Evolutionary conservation across 2,329 filamentous ascomycete genomes (phyloP).

Genomic region (Alternaria brassicicola): DNA sequence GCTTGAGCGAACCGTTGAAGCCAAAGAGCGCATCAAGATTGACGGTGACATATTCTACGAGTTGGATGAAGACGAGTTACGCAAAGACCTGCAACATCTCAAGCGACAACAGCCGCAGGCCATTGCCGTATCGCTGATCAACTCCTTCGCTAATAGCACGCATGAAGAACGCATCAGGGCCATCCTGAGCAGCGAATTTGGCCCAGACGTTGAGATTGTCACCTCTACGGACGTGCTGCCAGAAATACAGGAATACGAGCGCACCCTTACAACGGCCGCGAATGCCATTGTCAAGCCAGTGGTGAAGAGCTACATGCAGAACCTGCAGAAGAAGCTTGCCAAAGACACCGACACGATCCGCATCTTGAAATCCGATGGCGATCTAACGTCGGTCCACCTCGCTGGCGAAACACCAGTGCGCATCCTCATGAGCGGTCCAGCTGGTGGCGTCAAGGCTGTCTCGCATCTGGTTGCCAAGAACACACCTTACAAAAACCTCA

Average conservation of each 20-base stretch:
- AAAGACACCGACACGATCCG: conserved; percentile 54
- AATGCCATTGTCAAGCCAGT: conserved; percentile 58
- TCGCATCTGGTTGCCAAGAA: conserved; percentile 55
- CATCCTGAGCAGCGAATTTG: conserved; percentile 53
- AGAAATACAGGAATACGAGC: conserved; percentile 58
- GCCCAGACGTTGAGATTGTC: conserved; percentile 52
- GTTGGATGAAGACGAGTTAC: conserved; percentile 50
- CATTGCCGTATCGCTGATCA: conserved; percentile 55
- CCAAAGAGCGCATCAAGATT: conserved; percentile 53
- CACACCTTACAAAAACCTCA: conserved; percentile 56
- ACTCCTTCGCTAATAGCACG: conserved; percentile 54
- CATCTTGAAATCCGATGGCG: conserved; percentile 58
- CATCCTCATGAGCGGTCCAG: conserved; percentile 58
- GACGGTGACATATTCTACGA: conserved; percentile 50
- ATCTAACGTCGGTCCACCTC: conserved; percentile 54
- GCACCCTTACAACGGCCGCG: conserved; percentile 56
- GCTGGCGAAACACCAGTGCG: conserved; percentile 57
- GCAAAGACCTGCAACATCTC: conserved; percentile 48
- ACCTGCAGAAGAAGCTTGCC: conserved; percentile 49
- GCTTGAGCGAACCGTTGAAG: conserved; percentile 56
- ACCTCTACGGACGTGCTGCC: conserved; percentile 56
- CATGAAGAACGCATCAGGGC: conserved; percentile 52
- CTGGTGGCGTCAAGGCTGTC: conserved; percentile 58
- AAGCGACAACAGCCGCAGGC: conserved; percentile 53
- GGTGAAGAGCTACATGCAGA: conserved; percentile 54